Conservation (phyloP, 2,329 filamentous ascomycete genomes). For the Arthrobotrys sphaeroides region DNA sequence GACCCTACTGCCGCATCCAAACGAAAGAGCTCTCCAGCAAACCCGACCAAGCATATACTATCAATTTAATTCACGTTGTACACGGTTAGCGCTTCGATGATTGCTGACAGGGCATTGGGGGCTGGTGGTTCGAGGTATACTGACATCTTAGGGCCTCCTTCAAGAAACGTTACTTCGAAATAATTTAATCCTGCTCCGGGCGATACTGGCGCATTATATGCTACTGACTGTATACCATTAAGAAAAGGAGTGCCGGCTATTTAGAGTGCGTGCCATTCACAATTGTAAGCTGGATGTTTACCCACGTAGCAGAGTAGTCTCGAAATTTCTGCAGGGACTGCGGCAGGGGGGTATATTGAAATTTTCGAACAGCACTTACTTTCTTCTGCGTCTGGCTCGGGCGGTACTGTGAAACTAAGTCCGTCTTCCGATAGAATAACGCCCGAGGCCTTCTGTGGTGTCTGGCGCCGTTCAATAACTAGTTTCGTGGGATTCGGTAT, state of each 20-base stretch:
- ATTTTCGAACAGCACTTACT: not conserved
- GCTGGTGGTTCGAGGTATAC: not conserved
- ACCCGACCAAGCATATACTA: slow-evolving; percentile 9
- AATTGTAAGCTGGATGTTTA: too few relatives aligned
- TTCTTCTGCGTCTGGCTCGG: not conserved
- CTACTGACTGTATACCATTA: not conserved
- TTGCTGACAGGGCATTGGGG: not conserved
- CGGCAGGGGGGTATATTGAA: not conserved
- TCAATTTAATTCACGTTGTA: not conserved
- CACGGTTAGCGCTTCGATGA: not conserved
- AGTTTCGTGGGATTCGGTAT: not conserved
- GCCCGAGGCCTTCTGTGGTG: not conserved
- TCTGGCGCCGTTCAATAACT: not conserved
- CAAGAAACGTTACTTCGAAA: slow-evolving; percentile 22
- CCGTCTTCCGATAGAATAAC: not conserved
- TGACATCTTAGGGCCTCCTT: not conserved
- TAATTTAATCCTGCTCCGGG: not conserved
- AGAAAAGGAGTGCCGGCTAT: too few relatives aligned
- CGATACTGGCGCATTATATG: slow-evolving; percentile 5
- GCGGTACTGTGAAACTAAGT: not conserved
- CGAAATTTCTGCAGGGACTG: not conserved
- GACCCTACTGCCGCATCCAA: not conserved
- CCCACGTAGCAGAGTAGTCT: too few relatives aligned
- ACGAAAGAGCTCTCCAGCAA: slow-evolving; percentile 11
- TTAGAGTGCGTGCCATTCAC: too few relatives aligned